Percentiles rank a stretch among this genome's conserved stretches.
These are phyloP conservation scores for Gentiana macrophylla DNA, from an alignment of 257 asterid species.

Conservation along the genomic window DNA sequence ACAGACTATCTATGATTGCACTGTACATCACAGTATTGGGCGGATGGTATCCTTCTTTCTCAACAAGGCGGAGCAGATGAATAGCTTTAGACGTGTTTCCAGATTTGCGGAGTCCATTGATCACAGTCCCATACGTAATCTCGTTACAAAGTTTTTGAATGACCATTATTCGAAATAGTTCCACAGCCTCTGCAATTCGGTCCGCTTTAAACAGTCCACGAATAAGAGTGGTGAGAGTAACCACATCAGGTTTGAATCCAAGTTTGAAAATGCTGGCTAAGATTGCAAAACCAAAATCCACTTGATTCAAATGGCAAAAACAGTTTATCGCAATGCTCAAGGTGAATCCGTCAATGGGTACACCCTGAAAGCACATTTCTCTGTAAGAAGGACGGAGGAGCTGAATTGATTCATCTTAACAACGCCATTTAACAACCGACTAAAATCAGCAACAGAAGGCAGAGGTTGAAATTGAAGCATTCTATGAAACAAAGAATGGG, in stretches of 20 bases:
- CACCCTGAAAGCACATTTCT: conserved; percentile 8
- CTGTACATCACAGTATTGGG: conserved; percentile 10
- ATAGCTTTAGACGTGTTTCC: conserved; percentile 19
- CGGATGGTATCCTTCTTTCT: background rate
- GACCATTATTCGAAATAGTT: conserved; percentile 16
- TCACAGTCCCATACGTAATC: conserved; percentile 8
- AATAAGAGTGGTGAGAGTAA: conserved; percentile 9
- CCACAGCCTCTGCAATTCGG: conserved; percentile 14
- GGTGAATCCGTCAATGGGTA: background rate
- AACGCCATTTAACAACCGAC: background rate
- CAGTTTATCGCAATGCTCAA: background rate
- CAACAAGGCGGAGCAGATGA: background rate
- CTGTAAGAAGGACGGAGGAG: conserved; percentile 6
- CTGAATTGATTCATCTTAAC: conserved; percentile 7
- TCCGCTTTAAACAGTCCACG: conserved; percentile 15
- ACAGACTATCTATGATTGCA: conserved; percentile 13
- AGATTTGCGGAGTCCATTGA: conserved; percentile 23
- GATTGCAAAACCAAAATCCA: conserved; percentile 11
- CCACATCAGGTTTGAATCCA: conserved; percentile 1
- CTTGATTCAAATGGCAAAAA: conserved; percentile 6
- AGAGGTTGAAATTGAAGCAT: background rate
- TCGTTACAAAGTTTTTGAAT: conserved; percentile 8
- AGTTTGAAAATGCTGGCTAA: conserved; percentile 12
- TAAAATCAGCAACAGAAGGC: conserved; percentile 10
- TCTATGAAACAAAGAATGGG: too few species aligned